Base-by-base conservation (phyloP, 2,329 filamentous ascomycete species). In the Huntiella moniliformis region DNA sequence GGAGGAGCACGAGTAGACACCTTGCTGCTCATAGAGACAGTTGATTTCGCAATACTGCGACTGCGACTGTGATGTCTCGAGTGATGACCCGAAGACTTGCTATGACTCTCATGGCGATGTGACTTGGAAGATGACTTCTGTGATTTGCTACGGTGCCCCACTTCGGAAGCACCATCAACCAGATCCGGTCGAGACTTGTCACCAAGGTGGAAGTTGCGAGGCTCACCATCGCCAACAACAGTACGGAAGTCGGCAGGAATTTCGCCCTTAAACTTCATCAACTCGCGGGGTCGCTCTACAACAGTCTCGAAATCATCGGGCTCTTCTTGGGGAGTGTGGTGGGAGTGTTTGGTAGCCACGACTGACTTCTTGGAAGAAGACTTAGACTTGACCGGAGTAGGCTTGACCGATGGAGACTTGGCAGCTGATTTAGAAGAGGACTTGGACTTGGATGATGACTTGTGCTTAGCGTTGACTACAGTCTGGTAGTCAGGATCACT, bases 1-100 rank as follows among this genome's bases (percentile, higher is more conserved):
- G 65, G 64, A 3, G 58, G 56, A 3, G 57, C 57, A 46, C 66
- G 69, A 16, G 55, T 54, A 1, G 67, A 65, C 17, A 66, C 55
- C n/a, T 50, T 47, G 17, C 48, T 50, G 33, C 42, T 47, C 38
- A 38, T 44, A 4, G 48, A 50, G 4, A 38, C 28, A 4, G 39
- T 33, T 2, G 48, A 47, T 4, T 33, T 32, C 11, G 41, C 18
- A 37, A 42, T 41, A 37, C 48, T 50, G 15, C 32, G 33, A 12
- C 38, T 38, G 38, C 5, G 15, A 35, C 35, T 49, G 16, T 17
- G 36, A 18, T 32, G 17, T 31, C 17, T 42, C 10, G 34, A 17
- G 8, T 17, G 34, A 4, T 39, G 18, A 22, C 40, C 33, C 11
- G 46, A 38, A 12, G 46, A 44, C 33, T 41, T 48, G 37, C 42